A percentile compares a stretch with the other conserved stretches of the same genome.
phyloP scores from a whole-genome alignment of 2,329 filamentous ascomycete species.

The Botryotinia globosa region DNA sequence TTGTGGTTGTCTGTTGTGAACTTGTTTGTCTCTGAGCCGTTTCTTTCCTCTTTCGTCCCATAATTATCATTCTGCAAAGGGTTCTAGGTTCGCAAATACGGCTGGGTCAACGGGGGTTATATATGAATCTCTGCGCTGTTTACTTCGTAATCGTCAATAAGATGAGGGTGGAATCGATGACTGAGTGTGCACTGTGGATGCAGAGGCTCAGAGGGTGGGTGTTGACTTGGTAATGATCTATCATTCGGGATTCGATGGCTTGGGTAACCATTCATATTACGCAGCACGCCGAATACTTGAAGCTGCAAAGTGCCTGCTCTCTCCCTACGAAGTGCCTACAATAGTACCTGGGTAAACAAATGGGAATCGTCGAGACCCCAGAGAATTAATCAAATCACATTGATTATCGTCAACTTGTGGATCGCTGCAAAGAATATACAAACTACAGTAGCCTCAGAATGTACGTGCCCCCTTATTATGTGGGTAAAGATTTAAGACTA shows the following conservation, averaged over 20 bases:
- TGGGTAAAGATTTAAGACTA: not conserved
- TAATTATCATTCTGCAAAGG: not conserved
- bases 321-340: no score
- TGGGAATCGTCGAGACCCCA: not conserved
- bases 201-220: not conserved
- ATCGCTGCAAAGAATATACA: slow-evolving; percentile 7
- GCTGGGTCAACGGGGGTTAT: not conserved
- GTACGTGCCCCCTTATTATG: slow-evolving; percentile 7
- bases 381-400: not conserved
- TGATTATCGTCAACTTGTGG: not conserved
- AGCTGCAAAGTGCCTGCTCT: not conserved
- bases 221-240: not conserved
- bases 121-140: not conserved
- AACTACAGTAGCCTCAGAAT: not conserved
- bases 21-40: not conserved
- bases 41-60: slow-evolving; percentile 2
- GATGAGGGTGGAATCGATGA: not conserved
- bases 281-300: not conserved
- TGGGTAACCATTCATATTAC: not conserved
- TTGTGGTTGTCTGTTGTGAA: not conserved
- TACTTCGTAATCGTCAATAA: no score
- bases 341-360: not conserved
- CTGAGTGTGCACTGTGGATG: not conserved
- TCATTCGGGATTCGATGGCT: not conserved
- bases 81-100: not conserved